Percentiles rank a stretch among this genome's conserved stretches.
phyloP scores from a whole-genome alignment of 1,284 basidiomycete species.

The Peniophora sp. region DNA sequence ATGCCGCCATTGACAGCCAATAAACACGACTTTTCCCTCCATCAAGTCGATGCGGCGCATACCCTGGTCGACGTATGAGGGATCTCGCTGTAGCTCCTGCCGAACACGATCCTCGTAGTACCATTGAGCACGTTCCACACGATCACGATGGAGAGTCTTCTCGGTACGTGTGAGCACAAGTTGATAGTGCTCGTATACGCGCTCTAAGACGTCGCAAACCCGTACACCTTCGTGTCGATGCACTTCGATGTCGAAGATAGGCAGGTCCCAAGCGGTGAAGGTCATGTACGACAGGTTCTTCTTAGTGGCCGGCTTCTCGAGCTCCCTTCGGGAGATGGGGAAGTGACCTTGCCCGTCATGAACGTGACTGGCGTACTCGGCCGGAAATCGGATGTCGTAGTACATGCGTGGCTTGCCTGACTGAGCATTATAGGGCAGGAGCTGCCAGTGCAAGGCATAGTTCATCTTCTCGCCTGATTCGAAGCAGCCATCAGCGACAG shows the following conservation, averaged over 20 bases:
- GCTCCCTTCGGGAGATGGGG: conserved; percentile 18
- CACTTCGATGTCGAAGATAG: conserved; percentile 38
- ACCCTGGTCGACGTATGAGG: conserved; percentile 3
- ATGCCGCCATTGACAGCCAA: conserved; percentile 11
- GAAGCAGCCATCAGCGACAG: not conserved
- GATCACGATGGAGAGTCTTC: conserved; percentile 18
- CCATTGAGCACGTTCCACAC: conserved; percentile 26
- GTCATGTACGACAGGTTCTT: conserved; percentile 25
- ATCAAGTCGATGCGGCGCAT: conserved; percentile 12
- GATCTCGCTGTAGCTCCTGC: conserved; percentile 2
- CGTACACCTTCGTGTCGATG: conserved; percentile 31
- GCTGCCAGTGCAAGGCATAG: conserved; percentile 29
- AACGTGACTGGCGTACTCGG: conserved; percentile 17
- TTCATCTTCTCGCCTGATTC: not conserved
- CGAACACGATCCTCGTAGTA: conserved; percentile 29
- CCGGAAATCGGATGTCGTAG: conserved; percentile 21
- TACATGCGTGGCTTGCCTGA: conserved; percentile 17
- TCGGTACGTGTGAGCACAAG: conserved; percentile 35
- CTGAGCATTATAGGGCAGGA: conserved; percentile 25
- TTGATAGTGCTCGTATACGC: conserved; percentile 40
- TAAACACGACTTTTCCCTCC: conserved; percentile 7
- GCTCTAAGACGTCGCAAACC: conserved; percentile 41
- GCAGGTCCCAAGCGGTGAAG: conserved; percentile 21
- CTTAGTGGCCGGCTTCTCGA: conserved; percentile 26
- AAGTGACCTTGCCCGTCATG: conserved; percentile 5